A percentile compares a stretch with the other conserved stretches of the same genome.
Conservation (phyloP, 257 asterid species). For the Anisodus tanguticus region DNA sequence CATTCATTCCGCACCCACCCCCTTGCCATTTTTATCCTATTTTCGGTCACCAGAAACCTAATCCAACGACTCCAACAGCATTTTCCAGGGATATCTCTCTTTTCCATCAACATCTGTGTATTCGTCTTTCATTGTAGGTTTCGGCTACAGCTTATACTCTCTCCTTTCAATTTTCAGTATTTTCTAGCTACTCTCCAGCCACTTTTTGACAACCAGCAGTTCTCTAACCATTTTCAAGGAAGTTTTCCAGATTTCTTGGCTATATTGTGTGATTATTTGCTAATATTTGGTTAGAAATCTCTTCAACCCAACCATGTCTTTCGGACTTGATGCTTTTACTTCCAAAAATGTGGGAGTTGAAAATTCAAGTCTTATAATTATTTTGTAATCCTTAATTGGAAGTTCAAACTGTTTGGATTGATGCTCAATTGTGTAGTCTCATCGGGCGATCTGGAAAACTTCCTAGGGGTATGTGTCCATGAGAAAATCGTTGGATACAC, state of each 20-base stretch:
- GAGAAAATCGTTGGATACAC: no score
- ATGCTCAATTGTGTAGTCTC: no score
- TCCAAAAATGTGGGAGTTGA: neutral
- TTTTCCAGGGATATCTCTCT: neutral
- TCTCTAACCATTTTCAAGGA: conserved; percentile 2
- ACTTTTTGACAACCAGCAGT: conserved; percentile 9
- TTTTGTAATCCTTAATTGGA: no score
- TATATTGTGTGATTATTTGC: neutral
- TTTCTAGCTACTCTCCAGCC: neutral
- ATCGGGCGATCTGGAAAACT: no score
- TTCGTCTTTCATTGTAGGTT: neutral
- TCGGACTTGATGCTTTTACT: neutral
- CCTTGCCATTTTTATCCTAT: neutral
- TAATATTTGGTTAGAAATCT: neutral
- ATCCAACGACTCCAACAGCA: neutral
- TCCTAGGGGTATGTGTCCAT: no score
- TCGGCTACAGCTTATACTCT: neutral
- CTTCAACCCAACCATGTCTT: neutral
- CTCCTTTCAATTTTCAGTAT: conserved; percentile 11
- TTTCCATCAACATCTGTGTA: neutral
- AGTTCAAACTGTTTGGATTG: no score
- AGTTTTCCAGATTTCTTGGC: conserved; percentile 9
- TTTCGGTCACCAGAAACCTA: neutral
- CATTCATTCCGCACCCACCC: conserved; percentile 11
- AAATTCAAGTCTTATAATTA: no score